Conservation (phyloP, 768 basidiomycete genomes). For the Daedaleopsis nitida region DNA sequence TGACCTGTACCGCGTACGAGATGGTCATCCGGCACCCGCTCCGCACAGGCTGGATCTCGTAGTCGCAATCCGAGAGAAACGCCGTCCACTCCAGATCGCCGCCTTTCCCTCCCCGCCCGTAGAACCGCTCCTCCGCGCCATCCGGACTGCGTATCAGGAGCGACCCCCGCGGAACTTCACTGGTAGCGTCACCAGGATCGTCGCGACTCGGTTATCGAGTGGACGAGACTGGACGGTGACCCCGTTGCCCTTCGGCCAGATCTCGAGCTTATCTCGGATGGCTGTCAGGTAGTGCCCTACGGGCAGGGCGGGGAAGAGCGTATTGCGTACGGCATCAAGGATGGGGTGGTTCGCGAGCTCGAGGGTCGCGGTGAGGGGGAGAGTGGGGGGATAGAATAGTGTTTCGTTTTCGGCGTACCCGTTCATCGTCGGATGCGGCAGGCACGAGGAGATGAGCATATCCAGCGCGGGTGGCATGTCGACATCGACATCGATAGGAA, state of each 20-base stretch:
- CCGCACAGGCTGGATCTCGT: slow-evolving; percentile 70
- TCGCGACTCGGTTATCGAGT: slow-evolving; percentile 72
- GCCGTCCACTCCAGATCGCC: slow-evolving; percentile 81
- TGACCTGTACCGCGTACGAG: slow-evolving; percentile 71
- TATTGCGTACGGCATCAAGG: slow-evolving; percentile 70
- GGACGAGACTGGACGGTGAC: slow-evolving; percentile 58
- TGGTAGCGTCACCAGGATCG: slow-evolving; percentile 72
- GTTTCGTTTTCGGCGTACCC: slow-evolving; percentile 56
- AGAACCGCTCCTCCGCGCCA: slow-evolving; percentile 62
- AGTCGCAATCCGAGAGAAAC: slow-evolving; percentile 72
- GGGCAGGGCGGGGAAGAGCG: slow-evolving; percentile 73
- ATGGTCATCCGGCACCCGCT: slow-evolving; percentile 71
- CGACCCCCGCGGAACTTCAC: slow-evolving; percentile 73
- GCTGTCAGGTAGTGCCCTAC: slow-evolving; percentile 70
- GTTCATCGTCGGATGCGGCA: slow-evolving; percentile 45
- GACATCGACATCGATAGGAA: slow-evolving; percentile 77
- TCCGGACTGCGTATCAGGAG: slow-evolving; percentile 59
- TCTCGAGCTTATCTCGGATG: slow-evolving; percentile 68
- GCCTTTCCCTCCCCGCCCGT: slow-evolving; percentile 58
- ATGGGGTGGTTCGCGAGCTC: slow-evolving; percentile 84
- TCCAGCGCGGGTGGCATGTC: slow-evolving; percentile 77
- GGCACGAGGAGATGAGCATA: slow-evolving; percentile 74
- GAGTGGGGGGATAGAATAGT: slow-evolving; percentile 69
- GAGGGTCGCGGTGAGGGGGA: slow-evolving; percentile 73
- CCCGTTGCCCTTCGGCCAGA: slow-evolving; percentile 61